Percentiles rank a stretch among this genome's conserved stretches.
These are phyloP conservation scores for Amphichorda felina DNA, from an alignment of 2,329 filamentous ascomycete species.

Conservation along the genomic window DNA sequence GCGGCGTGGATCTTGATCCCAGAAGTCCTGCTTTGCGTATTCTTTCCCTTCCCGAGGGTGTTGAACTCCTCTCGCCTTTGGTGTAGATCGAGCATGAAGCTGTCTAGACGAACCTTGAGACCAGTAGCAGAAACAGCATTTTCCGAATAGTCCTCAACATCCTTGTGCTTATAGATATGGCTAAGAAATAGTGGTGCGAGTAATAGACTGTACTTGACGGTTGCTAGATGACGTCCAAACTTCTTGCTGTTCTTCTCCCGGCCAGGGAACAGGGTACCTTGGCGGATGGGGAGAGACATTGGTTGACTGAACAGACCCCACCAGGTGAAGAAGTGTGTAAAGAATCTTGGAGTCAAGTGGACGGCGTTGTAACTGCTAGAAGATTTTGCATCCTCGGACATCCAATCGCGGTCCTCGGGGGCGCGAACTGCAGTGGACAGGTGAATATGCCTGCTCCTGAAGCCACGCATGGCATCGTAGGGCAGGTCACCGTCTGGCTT, in stretches of 20 bases:
- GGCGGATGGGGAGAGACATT: conserved; percentile 87
- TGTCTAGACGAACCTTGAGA: conserved; percentile 91
- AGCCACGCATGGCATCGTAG: conserved; percentile 95
- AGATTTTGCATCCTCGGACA: conserved; percentile 57
- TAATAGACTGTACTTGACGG: conserved; percentile 93
- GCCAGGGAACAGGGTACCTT: conserved; percentile 83
- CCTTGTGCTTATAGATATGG: conserved; percentile 98
- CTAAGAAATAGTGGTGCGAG: conserved; percentile 89
- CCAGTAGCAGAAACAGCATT: conserved; percentile 78
- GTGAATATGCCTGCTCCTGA: conserved; percentile 93
- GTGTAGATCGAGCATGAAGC: conserved; percentile 94
- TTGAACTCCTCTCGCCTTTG: conserved; percentile 88
- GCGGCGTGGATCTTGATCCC: conserved; percentile 94
- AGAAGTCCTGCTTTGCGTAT: conserved; percentile 69
- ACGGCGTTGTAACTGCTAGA: conserved; percentile 94
- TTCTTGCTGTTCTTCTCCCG: conserved; percentile 97
- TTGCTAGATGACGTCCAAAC: conserved; percentile 92
- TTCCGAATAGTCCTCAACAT: conserved; percentile 74
- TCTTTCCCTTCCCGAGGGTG: conserved; percentile 64
- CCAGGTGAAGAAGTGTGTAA: conserved; percentile 97
- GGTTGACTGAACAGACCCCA: conserved; percentile 94
- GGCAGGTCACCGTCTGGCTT: conserved; percentile 40
- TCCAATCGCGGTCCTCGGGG: conserved; percentile 79
- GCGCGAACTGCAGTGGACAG: conserved; percentile 86
- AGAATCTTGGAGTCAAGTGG: conserved; percentile 88